A percentile compares a stretch with the other conserved stretches of the same genome.
Evolutionary conservation across 805 yeast genomes (phyloP).

Genomic region (Lachancea fermentati): DNA sequence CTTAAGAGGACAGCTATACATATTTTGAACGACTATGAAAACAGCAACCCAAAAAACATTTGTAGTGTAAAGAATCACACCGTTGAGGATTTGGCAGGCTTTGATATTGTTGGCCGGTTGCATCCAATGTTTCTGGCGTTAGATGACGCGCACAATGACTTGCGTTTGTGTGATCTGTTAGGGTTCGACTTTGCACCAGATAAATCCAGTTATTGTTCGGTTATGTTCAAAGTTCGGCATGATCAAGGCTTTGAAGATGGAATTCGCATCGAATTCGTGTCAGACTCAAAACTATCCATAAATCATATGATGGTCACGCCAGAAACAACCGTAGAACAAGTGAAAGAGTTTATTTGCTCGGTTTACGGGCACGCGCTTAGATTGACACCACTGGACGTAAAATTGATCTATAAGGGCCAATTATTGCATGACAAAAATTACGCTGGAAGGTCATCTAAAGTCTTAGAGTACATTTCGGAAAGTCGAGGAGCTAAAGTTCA

Average conservation of each 20-base stretch:
- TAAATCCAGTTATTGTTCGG: slow-evolving; percentile 24
- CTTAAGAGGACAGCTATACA: slow-evolving; percentile 15
- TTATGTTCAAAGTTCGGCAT: slow-evolving; percentile 27
- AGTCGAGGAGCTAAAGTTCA: slow-evolving; percentile 18
- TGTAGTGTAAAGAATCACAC: slow-evolving; percentile 17
- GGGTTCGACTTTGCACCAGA: slow-evolving; percentile 34
- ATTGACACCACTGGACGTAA: slow-evolving; percentile 19
- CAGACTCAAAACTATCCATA: slow-evolving; percentile 21
- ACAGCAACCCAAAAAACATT: slow-evolving; percentile 8
- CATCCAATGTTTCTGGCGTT: slow-evolving; percentile 11
- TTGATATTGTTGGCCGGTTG: slow-evolving; percentile 22
- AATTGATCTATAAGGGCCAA: slow-evolving; percentile 26
- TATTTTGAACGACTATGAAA: slow-evolving; percentile 18
- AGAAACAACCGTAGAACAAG: slow-evolving; percentile 23
- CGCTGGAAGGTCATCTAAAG: slow-evolving; percentile 17
- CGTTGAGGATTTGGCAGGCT: slow-evolving; percentile 15
- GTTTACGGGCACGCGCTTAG: slow-evolving; percentile 22
- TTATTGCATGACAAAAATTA: slow-evolving; percentile 14
- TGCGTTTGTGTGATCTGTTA: slow-evolving; percentile 26
- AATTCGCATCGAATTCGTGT: slow-evolving; percentile 20
- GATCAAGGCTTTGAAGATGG: slow-evolving; percentile 12
- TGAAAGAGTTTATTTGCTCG: slow-evolving; percentile 24
- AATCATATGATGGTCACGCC: slow-evolving; percentile 18
- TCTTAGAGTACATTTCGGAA: slow-evolving; percentile 17
- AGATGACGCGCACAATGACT: slow-evolving; percentile 17